Conservation (phyloP, 1,139 yeast genomes). For the Nakaseomyces sp. region DNA sequence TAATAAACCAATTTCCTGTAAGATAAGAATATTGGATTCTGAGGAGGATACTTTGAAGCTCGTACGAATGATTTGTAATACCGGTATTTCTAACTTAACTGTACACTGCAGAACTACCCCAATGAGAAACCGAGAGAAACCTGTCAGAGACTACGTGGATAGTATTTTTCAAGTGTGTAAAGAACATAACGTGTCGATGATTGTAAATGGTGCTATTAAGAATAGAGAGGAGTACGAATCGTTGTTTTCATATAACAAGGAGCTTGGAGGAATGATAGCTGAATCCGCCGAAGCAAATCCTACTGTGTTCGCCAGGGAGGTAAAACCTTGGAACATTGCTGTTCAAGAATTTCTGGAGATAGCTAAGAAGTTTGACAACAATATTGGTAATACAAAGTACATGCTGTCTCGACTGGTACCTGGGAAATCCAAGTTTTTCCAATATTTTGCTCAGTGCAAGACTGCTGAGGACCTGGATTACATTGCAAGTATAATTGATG, state of each 20-base stretch:
- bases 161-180: conserved; percentile 56
- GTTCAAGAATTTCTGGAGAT: conserved; percentile 49
- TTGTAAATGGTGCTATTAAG: conserved; percentile 71
- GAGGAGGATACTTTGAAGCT: conserved; percentile 53
- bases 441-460: conserved; percentile 48
- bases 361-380: conserved; percentile 51
- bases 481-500: conserved; percentile 17
- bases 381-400: conserved; percentile 67
- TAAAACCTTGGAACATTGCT: conserved; percentile 48
- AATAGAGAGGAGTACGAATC: conserved; percentile 46
- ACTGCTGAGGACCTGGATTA: conserved; percentile 42
- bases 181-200: conserved; percentile 56
- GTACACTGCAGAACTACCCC: conserved; percentile 83
- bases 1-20: conserved; percentile 77
- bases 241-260: conserved; percentile 43
- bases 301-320: conserved; percentile 50
- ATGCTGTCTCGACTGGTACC: conserved; percentile 72
- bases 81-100: conserved; percentile 80
- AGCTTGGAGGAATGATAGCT: conserved; percentile 86
- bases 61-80: conserved; percentile 54
- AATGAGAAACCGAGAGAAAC: conserved; percentile 83
- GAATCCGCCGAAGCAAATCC: conserved; percentile 84
- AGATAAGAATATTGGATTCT: conserved; percentile 66
- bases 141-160: conserved; percentile 56
- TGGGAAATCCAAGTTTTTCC: conserved; percentile 60